Base-by-base conservation (phyloP, 371 early-diverging fungal species). In the Mucor saturninus region DNA sequence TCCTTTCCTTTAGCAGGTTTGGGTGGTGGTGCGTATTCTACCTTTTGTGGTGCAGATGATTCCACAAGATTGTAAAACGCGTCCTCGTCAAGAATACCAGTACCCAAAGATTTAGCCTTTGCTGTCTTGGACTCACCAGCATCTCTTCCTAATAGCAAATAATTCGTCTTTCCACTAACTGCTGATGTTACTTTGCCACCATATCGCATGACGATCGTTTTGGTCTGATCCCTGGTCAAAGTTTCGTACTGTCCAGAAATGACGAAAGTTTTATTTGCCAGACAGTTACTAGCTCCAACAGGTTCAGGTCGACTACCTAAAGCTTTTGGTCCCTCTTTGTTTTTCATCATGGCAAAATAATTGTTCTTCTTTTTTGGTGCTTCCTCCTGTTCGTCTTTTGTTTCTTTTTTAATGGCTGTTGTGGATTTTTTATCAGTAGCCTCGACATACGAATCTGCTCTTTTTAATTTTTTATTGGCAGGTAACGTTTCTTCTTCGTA, bases 71-170 rank as follows among this genome's bases (percentile, higher is more conserved):
- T 86, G 28, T 95, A 83, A 62, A 99, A 90, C 9, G 77, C 90
- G 53, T 97, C 95, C 70, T 99, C 99, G 68, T 93, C 87, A 21
- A 99, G 55, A 0, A 88, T 87, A 56, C 83, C 86, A 32, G 93
- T 86, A 2, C 89, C 87, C 9, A 90, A 53, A 9, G 86, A 74
- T 61, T 90, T 83, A 14, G 95, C 97, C 72, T 98, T 97, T 32
- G 87, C 84, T 5, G 94, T 68, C 76, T 99, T 99, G 26, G 87
- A 79, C 43, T 85, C 89, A 3, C 99, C 99, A 13, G 99, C 92
- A 46, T 98, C 98, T 7, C 93, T 91, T 11, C 98, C 98, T 5
- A 91, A 84, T 0, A 99, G 86, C 21, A 99, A 73, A 76, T 89
- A 98, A 1, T 88, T 85, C 0, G 99, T 99, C 65, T 91, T 95